Conservation (phyloP, 2,329 filamentous ascomycete genomes). For the Raffaelea arxii region DNA sequence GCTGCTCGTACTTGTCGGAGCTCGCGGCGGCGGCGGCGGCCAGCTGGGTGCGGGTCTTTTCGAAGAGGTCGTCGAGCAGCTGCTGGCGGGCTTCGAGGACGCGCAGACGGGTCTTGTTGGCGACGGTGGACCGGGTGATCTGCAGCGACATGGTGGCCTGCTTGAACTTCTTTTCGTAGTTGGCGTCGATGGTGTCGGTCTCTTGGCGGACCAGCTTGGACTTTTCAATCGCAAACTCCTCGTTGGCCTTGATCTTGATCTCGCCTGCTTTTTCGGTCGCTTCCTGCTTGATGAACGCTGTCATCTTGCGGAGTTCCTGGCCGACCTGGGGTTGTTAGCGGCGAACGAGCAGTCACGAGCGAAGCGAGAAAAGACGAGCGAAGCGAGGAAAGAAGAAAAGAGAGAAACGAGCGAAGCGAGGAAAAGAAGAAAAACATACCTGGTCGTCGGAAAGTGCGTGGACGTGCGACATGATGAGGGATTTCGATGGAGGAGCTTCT, state of each 20-base stretch:
- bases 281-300: constrained; percentile 98
- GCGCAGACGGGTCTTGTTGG: constrained; percentile 91
- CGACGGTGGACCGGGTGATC: constrained; percentile 90
- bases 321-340: constrained; percentile 57
- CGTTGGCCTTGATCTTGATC: constrained; percentile 96
- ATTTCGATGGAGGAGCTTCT: constrained; percentile 8
- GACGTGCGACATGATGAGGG: constrained; percentile 72
- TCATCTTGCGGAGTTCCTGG: constrained; percentile 99
- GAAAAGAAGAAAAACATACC: constrained; percentile 40
- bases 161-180: constrained; percentile 99
- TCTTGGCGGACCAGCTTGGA: constrained; percentile 96
- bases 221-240: constrained; percentile 98
- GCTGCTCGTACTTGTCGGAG: constrained; percentile 61
- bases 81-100: constrained; percentile 83
- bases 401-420: not conserved
- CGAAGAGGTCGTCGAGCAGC: constrained; percentile 83
- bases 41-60: constrained; percentile 66
- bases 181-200: constrained; percentile 79
- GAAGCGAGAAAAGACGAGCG: not conserved
- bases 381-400: not conserved
- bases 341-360: not conserved
- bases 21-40: constrained; percentile 53
- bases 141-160: constrained; percentile 97
- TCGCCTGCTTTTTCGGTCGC: constrained; percentile 93
- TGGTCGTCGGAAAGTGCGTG: constrained; percentile 97